Conservation (phyloP, 305 asterid species). For the Solanum hybrid region DNA sequence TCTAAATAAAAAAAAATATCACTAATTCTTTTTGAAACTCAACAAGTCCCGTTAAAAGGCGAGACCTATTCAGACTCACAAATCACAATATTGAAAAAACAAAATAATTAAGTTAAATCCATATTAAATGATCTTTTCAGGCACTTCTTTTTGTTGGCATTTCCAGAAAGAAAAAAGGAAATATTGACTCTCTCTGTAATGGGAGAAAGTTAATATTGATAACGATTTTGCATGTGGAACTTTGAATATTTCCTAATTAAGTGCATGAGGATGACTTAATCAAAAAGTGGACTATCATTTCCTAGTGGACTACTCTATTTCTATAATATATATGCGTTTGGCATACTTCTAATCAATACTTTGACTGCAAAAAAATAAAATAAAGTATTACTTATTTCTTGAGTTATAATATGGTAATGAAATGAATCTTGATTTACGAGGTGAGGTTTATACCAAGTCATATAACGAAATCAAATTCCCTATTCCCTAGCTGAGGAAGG, state of each 20-base stretch:
- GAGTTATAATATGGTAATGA: background rate
- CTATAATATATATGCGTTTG: background rate
- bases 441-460: background rate
- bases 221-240: background rate
- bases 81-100: background rate
- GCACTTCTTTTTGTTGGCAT: background rate
- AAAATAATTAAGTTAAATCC: background rate
- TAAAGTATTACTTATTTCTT: background rate
- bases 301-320: background rate
- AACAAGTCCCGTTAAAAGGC: background rate
- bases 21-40: background rate
- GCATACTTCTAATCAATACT: background rate
- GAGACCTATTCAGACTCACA: background rate
- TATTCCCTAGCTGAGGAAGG: background rate
- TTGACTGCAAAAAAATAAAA: background rate
- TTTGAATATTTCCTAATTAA: background rate
- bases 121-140: background rate
- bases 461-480: background rate
- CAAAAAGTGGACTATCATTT: background rate
- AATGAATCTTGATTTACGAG: background rate
- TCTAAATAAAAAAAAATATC: background rate
- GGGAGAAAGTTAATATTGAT: background rate
- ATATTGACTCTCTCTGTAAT: background rate
- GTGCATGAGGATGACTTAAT: background rate
- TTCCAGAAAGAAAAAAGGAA: background rate